These are phyloP conservation scores for Fragaria iinumae DNA, from an alignment of 306 rosid species.

Conservation along the genomic window DNA sequence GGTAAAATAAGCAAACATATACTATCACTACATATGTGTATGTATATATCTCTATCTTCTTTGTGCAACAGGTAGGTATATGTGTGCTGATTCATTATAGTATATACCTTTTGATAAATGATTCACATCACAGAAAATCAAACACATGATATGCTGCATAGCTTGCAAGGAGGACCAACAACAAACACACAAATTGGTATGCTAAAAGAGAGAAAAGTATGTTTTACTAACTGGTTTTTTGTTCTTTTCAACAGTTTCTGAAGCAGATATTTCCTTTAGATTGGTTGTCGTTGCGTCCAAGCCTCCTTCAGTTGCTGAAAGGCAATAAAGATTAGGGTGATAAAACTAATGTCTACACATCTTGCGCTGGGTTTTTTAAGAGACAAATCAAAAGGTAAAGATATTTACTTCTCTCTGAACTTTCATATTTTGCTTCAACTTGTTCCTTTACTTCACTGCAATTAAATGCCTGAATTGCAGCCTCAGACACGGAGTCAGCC, in stretches of 20 bases:
- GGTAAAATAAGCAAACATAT: background rate
- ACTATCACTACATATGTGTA: background rate
- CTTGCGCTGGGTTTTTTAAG: slow-evolving; percentile 7
- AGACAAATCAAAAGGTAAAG: slow-evolving; percentile 27
- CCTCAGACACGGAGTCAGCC: slow-evolving; percentile 40
- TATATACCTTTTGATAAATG: background rate
- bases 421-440: slow-evolving; percentile 46
- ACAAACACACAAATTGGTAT: slow-evolving; percentile 5
- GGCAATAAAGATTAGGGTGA: slow-evolving; percentile 26
- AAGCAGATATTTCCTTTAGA: slow-evolving; percentile 36
- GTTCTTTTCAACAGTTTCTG: slow-evolving; percentile 51
- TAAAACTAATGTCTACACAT: slow-evolving; percentile 27
- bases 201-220: slow-evolving; percentile 8
- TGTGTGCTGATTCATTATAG: background rate
- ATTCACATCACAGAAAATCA: background rate
- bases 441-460: slow-evolving; percentile 49
- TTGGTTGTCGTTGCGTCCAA: slow-evolving; percentile 39
- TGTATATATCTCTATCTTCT: background rate
- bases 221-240: slow-evolving; percentile 60
- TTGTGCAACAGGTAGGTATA: background rate
- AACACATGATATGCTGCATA: background rate
- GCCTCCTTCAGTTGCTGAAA: slow-evolving; percentile 46
- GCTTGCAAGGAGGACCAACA: slow-evolving; percentile 6
- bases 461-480: slow-evolving; percentile 27
- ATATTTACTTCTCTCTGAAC: slow-evolving; percentile 55